These are phyloP conservation scores for Lathyrus oleraceus DNA, from an alignment of 306 rosid species.

Conservation along the genomic window DNA sequence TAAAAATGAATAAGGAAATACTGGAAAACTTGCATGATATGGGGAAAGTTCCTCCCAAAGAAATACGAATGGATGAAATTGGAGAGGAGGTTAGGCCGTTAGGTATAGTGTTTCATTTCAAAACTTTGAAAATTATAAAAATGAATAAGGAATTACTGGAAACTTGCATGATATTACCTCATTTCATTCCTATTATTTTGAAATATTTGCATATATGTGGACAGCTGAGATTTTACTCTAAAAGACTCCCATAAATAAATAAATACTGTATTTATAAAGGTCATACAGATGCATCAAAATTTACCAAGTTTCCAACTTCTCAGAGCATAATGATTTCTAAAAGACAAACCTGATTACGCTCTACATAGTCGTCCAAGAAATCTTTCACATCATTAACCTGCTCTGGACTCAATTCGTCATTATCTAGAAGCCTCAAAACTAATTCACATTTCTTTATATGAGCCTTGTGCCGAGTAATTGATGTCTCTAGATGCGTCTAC, in stretches of 20 bases:
- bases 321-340: slow-evolving; percentile 7
- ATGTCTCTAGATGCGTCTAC: slow-evolving; percentile 86
- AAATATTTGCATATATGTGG: background rate
- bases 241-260: slow-evolving; percentile 13
- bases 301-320: slow-evolving; percentile 6
- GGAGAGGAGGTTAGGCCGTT: background rate
- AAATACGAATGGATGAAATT: background rate
- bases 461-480: slow-evolving; percentile 95
- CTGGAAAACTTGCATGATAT: slow-evolving; percentile 5
- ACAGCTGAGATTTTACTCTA: background rate
- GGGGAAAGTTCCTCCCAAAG: slow-evolving; percentile 1
- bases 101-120: slow-evolving; percentile 25
- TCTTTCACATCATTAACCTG: slow-evolving; percentile 94
- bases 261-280: slow-evolving; percentile 14
- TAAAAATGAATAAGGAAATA: slow-evolving; percentile 13
- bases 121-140: slow-evolving; percentile 26
- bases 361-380: slow-evolving; percentile 95
- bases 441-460: slow-evolving; percentile 94
- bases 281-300: slow-evolving; percentile 18
- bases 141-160: slow-evolving; percentile 5
- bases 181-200: slow-evolving; percentile 12
- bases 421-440: slow-evolving; percentile 87
- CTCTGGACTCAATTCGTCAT: slow-evolving; percentile 95
- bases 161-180: slow-evolving; percentile 1
- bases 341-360: slow-evolving; percentile 86